These are phyloP conservation scores for Leccinum disarticulatum DNA, from an alignment of 768 basidiomycete genomes.

Conservation along the genomic window DNA sequence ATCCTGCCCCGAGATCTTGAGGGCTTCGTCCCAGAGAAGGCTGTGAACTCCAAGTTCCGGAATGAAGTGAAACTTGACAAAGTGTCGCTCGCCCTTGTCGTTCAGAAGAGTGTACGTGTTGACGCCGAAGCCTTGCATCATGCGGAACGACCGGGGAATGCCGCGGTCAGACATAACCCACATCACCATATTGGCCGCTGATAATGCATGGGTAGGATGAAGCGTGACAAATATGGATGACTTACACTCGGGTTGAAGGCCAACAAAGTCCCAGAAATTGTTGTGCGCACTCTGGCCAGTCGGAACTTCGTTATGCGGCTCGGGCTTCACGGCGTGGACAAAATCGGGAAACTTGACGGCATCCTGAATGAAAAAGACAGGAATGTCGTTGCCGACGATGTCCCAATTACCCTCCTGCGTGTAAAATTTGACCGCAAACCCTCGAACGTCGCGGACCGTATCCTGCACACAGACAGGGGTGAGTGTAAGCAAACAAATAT, in stretches of 20 bases:
- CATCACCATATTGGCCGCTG: conserved; percentile 72
- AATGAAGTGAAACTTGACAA: conserved; percentile 88
- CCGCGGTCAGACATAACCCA: conserved; percentile 87
- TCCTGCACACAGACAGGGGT: conserved; percentile 40
- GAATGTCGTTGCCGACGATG: conserved; percentile 80
- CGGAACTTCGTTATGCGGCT: conserved; percentile 80
- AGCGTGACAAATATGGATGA: not conserved
- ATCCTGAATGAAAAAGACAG: conserved; percentile 81
- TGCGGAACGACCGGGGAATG: conserved; percentile 81
- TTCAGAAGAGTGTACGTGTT: conserved; percentile 83
- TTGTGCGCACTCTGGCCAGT: conserved; percentile 72
- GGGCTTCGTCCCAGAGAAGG: conserved; percentile 86
- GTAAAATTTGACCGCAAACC: conserved; percentile 84
- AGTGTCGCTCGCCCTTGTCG: conserved; percentile 60
- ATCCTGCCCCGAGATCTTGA: conserved; percentile 82
- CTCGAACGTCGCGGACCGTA: conserved; percentile 82
- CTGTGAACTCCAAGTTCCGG: conserved; percentile 83
- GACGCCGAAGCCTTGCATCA: conserved; percentile 90
- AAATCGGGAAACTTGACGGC: conserved; percentile 86
- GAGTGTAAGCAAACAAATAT: not conserved
- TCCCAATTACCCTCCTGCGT: conserved; percentile 88
- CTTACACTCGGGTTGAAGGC: conserved; percentile 64
- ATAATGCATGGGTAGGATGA: conserved; percentile 17
- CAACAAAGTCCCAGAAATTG: conserved; percentile 86
- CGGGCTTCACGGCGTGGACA: conserved; percentile 82